These are phyloP conservation scores for Microbotryum lychnidis-dioicae DNA, from an alignment of 1,284 basidiomycete genomes.

Conservation along the genomic window DNA sequence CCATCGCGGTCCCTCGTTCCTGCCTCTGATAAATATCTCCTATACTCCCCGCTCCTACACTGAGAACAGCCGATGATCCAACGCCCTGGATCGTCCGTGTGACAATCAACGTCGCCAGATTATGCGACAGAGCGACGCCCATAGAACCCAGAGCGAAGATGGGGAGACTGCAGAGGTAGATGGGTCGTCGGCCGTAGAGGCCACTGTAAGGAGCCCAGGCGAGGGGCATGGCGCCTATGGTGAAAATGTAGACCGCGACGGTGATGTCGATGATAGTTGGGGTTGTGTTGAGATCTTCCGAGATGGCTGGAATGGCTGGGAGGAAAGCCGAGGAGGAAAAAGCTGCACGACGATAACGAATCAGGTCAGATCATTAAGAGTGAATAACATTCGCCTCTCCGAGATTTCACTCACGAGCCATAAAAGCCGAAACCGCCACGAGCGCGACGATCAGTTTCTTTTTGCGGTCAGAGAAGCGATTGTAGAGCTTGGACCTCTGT, in stretches of 20 bases:
- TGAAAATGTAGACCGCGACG: conserved; percentile 45
- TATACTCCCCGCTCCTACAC: conserved; percentile 56
- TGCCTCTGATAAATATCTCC: conserved; percentile 58
- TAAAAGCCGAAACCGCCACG: conserved; percentile 49
- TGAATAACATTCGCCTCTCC: no score
- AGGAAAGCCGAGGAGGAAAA: conserved; percentile 61
- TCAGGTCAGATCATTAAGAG: no score
- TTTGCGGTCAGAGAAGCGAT: conserved; percentile 46
- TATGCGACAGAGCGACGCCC: conserved; percentile 50
- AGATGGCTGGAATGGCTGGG: conserved; percentile 59
- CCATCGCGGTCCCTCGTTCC: conserved; percentile 56
- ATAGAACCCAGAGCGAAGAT: conserved; percentile 54
- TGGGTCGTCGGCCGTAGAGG: conserved; percentile 55
- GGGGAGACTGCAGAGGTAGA: conserved; percentile 57
- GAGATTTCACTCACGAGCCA: conserved; percentile 45
- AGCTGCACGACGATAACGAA: conserved; percentile 42
- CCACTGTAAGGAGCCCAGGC: conserved; percentile 52
- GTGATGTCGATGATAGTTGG: conserved; percentile 52
- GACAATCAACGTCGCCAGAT: conserved; percentile 50
- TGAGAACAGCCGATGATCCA: conserved; percentile 45
- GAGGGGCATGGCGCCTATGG: conserved; percentile 44
- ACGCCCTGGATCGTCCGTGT: conserved; percentile 53
- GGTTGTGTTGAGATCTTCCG: conserved; percentile 53
- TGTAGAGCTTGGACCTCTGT: conserved; percentile 41
- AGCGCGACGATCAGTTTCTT: conserved; percentile 50